Evolutionary conservation across 495 filamentous ascomycete species (phyloP).

Genomic region (Cryomyces minteri): DNA sequence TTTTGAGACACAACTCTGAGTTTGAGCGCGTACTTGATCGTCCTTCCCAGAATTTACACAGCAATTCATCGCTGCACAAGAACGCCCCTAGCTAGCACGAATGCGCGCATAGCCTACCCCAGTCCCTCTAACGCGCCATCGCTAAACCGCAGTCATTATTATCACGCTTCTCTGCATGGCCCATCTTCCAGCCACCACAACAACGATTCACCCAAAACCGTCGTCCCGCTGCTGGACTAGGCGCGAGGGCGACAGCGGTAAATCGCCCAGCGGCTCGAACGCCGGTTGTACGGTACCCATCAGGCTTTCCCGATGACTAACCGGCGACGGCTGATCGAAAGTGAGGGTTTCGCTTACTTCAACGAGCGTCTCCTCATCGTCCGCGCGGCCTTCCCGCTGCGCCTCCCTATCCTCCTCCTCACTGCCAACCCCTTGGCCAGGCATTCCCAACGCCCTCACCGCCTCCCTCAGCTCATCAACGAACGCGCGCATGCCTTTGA

Average conservation of each 20-base stretch:
- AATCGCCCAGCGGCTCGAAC: slow-evolving; percentile 5
- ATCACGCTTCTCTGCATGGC: no score
- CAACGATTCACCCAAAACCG: background rate
- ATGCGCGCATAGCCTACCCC: no score
- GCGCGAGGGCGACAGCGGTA: background rate
- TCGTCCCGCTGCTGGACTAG: background rate
- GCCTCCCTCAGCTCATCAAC: slow-evolving; percentile 32
- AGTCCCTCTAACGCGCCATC: no score
- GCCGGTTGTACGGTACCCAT: slow-evolving; percentile 11
- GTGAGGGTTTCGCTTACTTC: slow-evolving; percentile 1
- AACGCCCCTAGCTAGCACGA: no score
- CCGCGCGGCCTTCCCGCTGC: background rate
- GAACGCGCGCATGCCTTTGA: slow-evolving; percentile 38
- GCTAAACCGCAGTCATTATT: no score
- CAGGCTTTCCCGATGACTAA: slow-evolving; percentile 15
- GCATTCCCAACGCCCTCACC: slow-evolving; percentile 1
- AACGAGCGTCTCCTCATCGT: slow-evolving; percentile 3
- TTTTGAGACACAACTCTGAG: no score
- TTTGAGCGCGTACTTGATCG: no score
- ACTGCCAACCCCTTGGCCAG: background rate
- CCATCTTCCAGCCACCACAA: no score
- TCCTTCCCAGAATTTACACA: no score
- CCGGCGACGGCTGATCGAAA: background rate
- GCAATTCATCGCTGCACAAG: no score
- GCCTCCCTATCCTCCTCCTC: background rate